A percentile compares a stretch with the other conserved stretches of the same genome.
phyloP scores from a whole-genome alignment of 2,329 filamentous ascomycete genomes.

The Myriosclerotinia scirpicola region DNA sequence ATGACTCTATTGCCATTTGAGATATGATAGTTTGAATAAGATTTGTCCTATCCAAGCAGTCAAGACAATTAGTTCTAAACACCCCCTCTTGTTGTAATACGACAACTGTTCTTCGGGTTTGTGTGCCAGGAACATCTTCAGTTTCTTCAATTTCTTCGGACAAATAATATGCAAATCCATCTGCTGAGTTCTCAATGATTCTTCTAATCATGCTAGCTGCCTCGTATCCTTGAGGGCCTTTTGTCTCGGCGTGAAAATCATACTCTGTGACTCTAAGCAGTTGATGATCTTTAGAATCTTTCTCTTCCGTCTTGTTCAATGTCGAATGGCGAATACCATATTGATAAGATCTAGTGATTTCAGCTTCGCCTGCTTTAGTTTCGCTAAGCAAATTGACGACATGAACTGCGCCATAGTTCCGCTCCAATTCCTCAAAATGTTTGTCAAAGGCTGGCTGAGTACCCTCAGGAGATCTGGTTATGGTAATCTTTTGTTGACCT shows the following conservation, averaged over 20 bases:
- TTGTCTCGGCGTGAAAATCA: constrained; percentile 94
- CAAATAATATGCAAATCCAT: constrained; percentile 90
- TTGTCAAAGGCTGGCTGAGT: constrained; percentile 94
- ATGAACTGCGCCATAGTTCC: constrained; percentile 86
- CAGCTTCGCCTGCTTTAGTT: constrained; percentile 80
- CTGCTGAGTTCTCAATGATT: constrained; percentile 75
- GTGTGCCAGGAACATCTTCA: constrained; percentile 44
- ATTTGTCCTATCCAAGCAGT: constrained; percentile 94
- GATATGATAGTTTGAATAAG: constrained; percentile 95
- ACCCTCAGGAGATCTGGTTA: constrained; percentile 85
- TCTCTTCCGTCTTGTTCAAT: constrained; percentile 59
- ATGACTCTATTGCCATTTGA: constrained; percentile 85
- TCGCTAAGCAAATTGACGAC: constrained; percentile 93
- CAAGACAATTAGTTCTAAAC: constrained; percentile 93
- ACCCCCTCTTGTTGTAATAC: constrained; percentile 92
- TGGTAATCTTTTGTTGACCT: constrained; percentile 89
- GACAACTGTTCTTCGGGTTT: constrained; percentile 53
- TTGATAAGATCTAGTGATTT: constrained; percentile 77
- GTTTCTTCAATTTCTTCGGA: constrained; percentile 62
- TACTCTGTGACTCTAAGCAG: constrained; percentile 82
- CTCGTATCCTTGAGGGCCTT: constrained; percentile 82
- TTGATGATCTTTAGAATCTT: constrained; percentile 64
- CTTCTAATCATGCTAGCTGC: constrained; percentile 81
- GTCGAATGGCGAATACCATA: constrained; percentile 74
- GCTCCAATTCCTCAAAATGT: constrained; percentile 85